Evolutionary conservation across 345 rosid species (phyloP).

Genomic region (Rubroshorea leprosula): DNA sequence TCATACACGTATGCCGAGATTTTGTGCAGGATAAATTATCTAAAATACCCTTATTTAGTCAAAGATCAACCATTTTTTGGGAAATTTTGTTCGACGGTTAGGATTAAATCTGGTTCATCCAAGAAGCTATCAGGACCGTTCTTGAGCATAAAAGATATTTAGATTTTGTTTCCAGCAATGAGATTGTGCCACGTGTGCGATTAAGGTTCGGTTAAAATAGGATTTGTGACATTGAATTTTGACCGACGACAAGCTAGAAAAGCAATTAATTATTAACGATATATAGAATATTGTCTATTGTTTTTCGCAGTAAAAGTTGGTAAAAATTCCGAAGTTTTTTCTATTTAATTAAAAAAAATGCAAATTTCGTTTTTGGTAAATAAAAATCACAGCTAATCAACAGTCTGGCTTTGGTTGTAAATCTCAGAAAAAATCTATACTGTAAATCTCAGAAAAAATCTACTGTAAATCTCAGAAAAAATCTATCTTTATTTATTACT

Average conservation of each 20-base stretch:
- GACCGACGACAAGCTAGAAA: not conserved
- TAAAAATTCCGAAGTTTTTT: not conserved
- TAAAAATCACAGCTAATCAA: conserved; percentile 2
- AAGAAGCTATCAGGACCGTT: not conserved
- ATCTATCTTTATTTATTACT: not conserved
- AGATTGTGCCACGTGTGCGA: not conserved
- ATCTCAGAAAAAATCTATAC: not conserved
- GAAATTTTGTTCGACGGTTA: not conserved
- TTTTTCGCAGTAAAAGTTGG: not conserved
- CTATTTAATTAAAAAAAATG: not conserved
- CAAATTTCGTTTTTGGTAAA: no score
- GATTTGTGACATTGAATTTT: not conserved
- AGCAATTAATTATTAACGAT: no score
- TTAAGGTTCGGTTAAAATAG: no score
- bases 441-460: not conserved
- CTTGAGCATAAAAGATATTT: no score
- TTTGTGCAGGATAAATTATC: not conserved
- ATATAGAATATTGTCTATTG: no score
- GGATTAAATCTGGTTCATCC: not conserved
- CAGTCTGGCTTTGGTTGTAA: not conserved
- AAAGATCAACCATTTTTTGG: not conserved
- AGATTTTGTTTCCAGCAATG: no score
- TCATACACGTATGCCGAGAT: not conserved
- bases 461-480: not conserved
- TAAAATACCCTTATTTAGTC: not conserved